phyloP scores from a whole-genome alignment of 768 basidiomycete genomes.

The Tulasnella sp. region DNA sequence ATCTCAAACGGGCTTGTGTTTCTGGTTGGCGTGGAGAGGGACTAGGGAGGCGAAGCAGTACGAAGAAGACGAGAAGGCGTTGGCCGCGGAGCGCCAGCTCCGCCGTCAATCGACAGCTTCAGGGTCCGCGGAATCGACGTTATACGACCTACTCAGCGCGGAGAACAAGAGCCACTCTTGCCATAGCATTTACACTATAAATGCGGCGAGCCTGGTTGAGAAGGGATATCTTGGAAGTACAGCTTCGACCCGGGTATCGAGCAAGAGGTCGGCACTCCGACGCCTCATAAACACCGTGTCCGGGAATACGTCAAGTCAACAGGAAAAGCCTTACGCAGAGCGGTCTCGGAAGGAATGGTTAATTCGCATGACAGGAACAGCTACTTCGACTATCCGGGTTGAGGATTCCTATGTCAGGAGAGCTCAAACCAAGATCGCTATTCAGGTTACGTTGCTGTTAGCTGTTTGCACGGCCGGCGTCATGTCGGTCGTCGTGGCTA shows the following conservation, averaged over 20 bases:
- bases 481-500: constrained; percentile 22
- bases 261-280: neutral
- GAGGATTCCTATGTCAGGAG: constrained; percentile 17
- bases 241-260: neutral
- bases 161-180: constrained; percentile 11
- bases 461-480: constrained; percentile 7
- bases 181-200: constrained; percentile 13
- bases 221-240: neutral
- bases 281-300: too few species aligned
- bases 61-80: constrained; percentile 9
- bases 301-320: neutral
- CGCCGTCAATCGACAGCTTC: neutral
- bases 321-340: neutral
- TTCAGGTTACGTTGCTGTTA: constrained; percentile 19
- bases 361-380: constrained; percentile 31
- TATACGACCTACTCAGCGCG: neutral
- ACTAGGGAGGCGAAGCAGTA: constrained; percentile 28
- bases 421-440: constrained; percentile 17
- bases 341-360: constrained; percentile 1
- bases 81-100: neutral
- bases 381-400: constrained; percentile 16
- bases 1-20: constrained; percentile 30
- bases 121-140: constrained; percentile 10
- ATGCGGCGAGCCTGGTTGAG: neutral
- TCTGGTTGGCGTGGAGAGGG: constrained; percentile 31